Conservation (phyloP, 1,139 yeast species). For the Meyerozyma guilliermondii region DNA sequence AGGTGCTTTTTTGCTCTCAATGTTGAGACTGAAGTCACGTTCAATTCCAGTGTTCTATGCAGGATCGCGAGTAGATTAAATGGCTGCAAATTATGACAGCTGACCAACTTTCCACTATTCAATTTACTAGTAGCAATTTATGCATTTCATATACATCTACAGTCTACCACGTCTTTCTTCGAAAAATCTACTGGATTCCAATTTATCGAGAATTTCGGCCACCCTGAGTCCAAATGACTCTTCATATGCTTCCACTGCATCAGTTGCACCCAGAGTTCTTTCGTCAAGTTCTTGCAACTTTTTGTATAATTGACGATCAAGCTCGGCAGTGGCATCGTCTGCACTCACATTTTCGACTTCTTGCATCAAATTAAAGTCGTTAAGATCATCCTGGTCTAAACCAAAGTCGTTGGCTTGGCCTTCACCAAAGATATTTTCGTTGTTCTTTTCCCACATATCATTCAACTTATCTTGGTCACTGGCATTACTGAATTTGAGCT, state of each 20-base stretch:
- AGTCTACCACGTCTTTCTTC: too few species aligned
- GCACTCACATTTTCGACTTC: constrained; percentile 13
- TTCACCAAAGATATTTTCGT: constrained; percentile 39
- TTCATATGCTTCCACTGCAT: constrained; percentile 11
- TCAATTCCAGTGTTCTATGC: too few species aligned
- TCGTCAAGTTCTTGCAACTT: constrained; percentile 5
- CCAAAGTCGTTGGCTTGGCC: constrained; percentile 50
- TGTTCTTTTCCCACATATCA: constrained; percentile 45
- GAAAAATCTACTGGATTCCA: neutral
- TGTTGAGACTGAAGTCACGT: neutral
- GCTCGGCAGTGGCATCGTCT: constrained; percentile 2
- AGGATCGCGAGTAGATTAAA: too few species aligned
- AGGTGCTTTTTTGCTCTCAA: neutral
- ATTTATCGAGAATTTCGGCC: neutral
- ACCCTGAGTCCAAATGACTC: constrained; percentile 3
- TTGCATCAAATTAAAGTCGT: constrained; percentile 40
- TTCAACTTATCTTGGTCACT: constrained; percentile 33
- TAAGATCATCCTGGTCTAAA: constrained; percentile 50
- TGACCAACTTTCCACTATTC: too few species aligned
- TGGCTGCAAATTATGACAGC: too few species aligned
- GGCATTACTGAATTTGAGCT: constrained; percentile 12
- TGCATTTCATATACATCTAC: too few species aligned
- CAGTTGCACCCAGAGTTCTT: constrained; percentile 1
- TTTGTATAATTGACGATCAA: constrained; percentile 9
- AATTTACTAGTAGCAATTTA: too few species aligned